Conservation (phyloP, 768 basidiomycete genomes). For the Hericium coralloides region DNA sequence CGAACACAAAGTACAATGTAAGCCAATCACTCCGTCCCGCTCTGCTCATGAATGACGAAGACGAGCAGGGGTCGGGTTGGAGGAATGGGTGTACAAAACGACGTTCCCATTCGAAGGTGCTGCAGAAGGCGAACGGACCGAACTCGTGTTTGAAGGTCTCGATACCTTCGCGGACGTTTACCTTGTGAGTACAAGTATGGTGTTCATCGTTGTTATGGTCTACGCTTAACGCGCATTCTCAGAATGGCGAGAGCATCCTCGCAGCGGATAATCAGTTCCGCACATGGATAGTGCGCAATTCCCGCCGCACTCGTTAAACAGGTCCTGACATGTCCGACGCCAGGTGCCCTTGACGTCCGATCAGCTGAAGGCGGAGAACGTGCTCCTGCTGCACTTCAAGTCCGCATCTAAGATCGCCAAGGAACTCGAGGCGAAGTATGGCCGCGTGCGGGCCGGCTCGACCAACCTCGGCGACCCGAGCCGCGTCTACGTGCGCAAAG, state of each 20-base stretch:
- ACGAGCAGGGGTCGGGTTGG: constrained; percentile 75
- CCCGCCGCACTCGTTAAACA: constrained; percentile 51
- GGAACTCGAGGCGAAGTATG: constrained; percentile 59
- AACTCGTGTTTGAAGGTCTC: constrained; percentile 89
- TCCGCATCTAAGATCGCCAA: constrained; percentile 38
- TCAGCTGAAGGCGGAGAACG: neutral
- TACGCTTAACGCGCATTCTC: neutral
- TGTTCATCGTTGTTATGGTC: too few relatives aligned
- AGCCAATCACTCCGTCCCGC: constrained; percentile 13
- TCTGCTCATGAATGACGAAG: neutral
- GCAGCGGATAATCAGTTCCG: constrained; percentile 72
- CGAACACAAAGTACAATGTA: constrained; percentile 78
- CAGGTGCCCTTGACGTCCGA: constrained; percentile 49
- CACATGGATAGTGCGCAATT: constrained; percentile 39
- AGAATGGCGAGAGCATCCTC: neutral
- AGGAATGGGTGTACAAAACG: constrained; percentile 76
- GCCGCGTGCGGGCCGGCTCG: constrained; percentile 36
- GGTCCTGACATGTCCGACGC: constrained; percentile 34
- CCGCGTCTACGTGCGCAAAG: constrained; percentile 85
- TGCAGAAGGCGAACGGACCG: constrained; percentile 43
- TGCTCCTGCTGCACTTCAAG: neutral
- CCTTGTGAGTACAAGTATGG: constrained; percentile 37
- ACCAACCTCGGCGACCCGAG: constrained; percentile 88
- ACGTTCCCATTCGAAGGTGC: constrained; percentile 34
- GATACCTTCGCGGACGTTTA: constrained; percentile 79